Evolutionary conservation across 495 filamentous ascomycete genomes (phyloP).

Genomic region (Penicillium robsamsonii): DNA sequence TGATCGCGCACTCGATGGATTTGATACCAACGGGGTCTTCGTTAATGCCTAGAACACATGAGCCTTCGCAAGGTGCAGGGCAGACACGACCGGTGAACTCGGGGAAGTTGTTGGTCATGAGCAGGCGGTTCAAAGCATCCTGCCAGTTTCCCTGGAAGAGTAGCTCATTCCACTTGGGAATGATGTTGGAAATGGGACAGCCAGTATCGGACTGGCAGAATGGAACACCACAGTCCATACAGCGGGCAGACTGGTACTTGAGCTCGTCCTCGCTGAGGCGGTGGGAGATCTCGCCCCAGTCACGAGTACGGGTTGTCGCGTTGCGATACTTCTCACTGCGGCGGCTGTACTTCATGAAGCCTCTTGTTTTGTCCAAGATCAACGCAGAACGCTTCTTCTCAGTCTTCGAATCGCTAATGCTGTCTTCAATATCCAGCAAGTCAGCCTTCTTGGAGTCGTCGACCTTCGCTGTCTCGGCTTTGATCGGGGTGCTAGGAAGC

Average conservation of each 20-base stretch:
- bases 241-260: slow-evolving; percentile 97
- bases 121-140: slow-evolving; percentile 88
- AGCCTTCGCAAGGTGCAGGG: slow-evolving; percentile 95
- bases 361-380: slow-evolving; percentile 94
- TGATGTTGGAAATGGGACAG: slow-evolving; percentile 98
- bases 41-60: slow-evolving; percentile 97
- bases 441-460: slow-evolving; percentile 71
- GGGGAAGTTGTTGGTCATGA: slow-evolving; percentile 99
- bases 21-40: slow-evolving; percentile 99
- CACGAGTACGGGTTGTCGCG: slow-evolving; percentile 79
- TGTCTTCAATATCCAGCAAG: slow-evolving; percentile 94
- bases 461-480: slow-evolving; percentile 57
- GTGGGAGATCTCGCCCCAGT: slow-evolving; percentile 91
- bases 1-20: slow-evolving; percentile 98
- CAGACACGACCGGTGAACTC: slow-evolving; percentile 99
- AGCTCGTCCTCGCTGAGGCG: slow-evolving; percentile 94
- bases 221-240: slow-evolving; percentile 99
- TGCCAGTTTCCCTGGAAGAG: slow-evolving; percentile 79
- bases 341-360: slow-evolving; percentile 98
- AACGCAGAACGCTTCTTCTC: slow-evolving; percentile 93
- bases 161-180: slow-evolving; percentile 98
- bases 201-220: slow-evolving; percentile 98
- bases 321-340: slow-evolving; percentile 93
- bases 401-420: slow-evolving; percentile 75
- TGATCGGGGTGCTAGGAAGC: slow-evolving; percentile 57